Percentiles rank a stretch among this genome's conserved stretches.
Conservation (phyloP, 2,329 filamentous ascomycete genomes). For the Coniochaeta sp. region DNA sequence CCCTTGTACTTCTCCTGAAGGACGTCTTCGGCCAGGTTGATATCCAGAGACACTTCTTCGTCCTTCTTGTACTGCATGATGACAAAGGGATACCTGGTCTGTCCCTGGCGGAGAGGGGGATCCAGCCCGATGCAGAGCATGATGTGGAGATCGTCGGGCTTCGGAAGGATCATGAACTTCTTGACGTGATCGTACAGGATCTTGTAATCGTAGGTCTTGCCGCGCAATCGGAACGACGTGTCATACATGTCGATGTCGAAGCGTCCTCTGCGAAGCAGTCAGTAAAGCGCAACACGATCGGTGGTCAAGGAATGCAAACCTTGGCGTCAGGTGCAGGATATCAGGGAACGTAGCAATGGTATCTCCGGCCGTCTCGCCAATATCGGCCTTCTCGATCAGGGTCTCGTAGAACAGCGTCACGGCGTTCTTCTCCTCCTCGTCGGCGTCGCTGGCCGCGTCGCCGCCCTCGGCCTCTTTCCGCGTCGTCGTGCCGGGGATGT, state of each 20-base stretch:
- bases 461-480: constrained; percentile 69
- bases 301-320: constrained; percentile 41
- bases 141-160: constrained; percentile 95
- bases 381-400: constrained; percentile 96
- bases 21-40: constrained; percentile 91
- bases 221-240: constrained; percentile 88
- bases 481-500: constrained; percentile 85
- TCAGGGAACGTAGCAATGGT: constrained; percentile 97
- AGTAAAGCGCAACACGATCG: constrained; percentile 10
- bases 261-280: constrained; percentile 64
- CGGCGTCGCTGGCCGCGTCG: constrained; percentile 60
- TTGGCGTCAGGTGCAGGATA: constrained; percentile 91
- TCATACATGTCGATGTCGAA: constrained; percentile 99
- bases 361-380: constrained; percentile 97
- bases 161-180: constrained; percentile 97
- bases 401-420: constrained; percentile 98
- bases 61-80: constrained; percentile 99
- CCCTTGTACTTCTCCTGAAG: constrained; percentile 81
- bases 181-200: constrained; percentile 97
- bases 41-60: constrained; percentile 90
- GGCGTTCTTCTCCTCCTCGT: constrained; percentile 84
- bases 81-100: constrained; percentile 95
- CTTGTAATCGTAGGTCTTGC: constrained; percentile 99
- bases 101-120: constrained; percentile 89
- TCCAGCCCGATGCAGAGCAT: constrained; percentile 93